phyloP scores from a whole-genome alignment of 129 eudicot genomes.

The Smallanthus sonchifolius region DNA sequence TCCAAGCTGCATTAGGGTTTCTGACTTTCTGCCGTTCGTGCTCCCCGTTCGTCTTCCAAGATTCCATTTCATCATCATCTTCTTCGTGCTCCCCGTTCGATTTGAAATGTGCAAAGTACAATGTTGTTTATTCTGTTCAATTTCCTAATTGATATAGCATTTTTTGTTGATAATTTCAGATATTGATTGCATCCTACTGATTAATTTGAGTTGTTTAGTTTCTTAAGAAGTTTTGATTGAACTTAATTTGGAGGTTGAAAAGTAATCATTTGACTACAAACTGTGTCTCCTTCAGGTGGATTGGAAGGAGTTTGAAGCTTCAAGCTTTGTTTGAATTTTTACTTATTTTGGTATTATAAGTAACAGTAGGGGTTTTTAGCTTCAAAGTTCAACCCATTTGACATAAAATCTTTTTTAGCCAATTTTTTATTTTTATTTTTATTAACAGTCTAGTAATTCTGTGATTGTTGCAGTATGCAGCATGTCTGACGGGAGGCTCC shows the following conservation, averaged over 20 bases:
- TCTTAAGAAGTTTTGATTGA: neutral
- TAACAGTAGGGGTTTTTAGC: neutral
- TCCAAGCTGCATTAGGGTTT: too few relatives aligned
- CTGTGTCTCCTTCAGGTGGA: neutral
- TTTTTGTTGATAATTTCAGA: neutral
- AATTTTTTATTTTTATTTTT: neutral
- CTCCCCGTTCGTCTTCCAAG: too few relatives aligned
- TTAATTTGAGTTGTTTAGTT: neutral
- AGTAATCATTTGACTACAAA: neutral
- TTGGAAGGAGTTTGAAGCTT: neutral
- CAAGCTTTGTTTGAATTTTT: neutral
- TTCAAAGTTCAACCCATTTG: neutral
- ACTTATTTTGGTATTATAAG: neutral
- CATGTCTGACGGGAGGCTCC: constrained; percentile 84
- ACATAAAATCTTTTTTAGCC: neutral
- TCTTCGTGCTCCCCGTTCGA: too few relatives aligned
- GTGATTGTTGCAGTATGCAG: constrained; percentile 60
- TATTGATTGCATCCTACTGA: neutral
- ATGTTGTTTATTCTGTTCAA: too few relatives aligned
- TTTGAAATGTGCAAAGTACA: too few relatives aligned
- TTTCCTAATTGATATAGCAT: neutral
- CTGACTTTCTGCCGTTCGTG: too few relatives aligned
- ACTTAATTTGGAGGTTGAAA: neutral
- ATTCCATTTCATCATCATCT: too few relatives aligned
- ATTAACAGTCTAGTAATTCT: neutral